Conservation (phyloP, 768 basidiomycete species). For the Imleria badia region DNA sequence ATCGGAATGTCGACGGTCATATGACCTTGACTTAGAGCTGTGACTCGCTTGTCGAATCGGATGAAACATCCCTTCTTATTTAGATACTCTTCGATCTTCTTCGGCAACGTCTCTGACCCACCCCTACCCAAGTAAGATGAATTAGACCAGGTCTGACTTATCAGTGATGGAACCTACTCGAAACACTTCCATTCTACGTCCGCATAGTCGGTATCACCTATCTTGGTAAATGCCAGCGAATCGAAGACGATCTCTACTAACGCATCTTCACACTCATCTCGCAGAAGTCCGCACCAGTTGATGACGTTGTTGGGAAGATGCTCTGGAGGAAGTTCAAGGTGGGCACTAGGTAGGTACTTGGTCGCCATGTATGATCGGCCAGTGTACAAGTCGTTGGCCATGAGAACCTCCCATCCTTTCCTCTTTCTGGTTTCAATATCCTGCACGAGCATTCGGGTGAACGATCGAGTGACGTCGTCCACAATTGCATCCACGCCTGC, state of each 20-base stretch:
- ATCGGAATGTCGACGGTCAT: not conserved
- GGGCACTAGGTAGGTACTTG: constrained; percentile 21
- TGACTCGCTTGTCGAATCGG: constrained; percentile 2
- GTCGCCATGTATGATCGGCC: constrained; percentile 21
- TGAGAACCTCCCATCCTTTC: constrained; percentile 29
- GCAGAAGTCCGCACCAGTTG: constrained; percentile 23
- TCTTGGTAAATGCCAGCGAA: not conserved
- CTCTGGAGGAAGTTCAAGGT: constrained; percentile 14
- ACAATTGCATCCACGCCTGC: constrained; percentile 20
- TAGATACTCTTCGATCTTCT: not conserved
- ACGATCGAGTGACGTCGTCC: constrained; percentile 16
- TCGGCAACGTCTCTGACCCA: constrained; percentile 4
- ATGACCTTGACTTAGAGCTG: not conserved
- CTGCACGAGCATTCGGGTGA: constrained; percentile 14
- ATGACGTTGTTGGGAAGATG: constrained; percentile 24
- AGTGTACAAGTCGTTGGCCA: constrained; percentile 27
- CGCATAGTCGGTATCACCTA: not conserved
- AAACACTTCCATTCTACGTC: constrained; percentile 9
- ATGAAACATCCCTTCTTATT: not conserved
- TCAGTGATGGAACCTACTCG: not conserved
- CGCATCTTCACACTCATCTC: not conserved
- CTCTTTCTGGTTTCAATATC: constrained; percentile 18
- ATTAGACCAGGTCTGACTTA: not conserved
- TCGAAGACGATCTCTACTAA: not conserved
- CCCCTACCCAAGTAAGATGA: not conserved